These are phyloP conservation scores for Cladosporium velox DNA, from an alignment of 2,329 filamentous ascomycete genomes.

Conservation along the genomic window DNA sequence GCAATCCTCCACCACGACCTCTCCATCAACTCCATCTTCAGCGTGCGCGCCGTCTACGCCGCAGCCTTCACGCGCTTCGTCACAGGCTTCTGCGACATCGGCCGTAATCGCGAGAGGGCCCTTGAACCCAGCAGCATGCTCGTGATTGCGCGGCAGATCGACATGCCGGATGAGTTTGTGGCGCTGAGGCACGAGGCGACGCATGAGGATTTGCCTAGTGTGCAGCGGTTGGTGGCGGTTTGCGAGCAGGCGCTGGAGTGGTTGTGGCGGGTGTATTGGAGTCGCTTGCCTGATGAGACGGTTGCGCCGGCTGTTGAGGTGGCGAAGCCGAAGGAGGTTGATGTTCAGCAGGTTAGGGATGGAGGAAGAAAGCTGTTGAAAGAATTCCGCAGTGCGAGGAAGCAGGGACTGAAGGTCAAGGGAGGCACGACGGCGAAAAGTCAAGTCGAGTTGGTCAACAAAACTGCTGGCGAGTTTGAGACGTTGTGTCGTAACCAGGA, in stretches of 20 bases:
- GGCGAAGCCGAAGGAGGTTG: constrained; percentile 27
- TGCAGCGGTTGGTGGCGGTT: constrained; percentile 70
- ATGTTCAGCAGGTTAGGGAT: constrained; percentile 39
- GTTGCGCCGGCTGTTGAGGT: constrained; percentile 22
- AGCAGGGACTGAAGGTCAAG: constrained; percentile 39
- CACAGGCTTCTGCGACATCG: constrained; percentile 74
- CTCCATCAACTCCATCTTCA: constrained; percentile 54
- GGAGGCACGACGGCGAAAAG: constrained; percentile 31
- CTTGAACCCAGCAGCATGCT: constrained; percentile 69
- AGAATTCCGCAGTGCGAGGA: constrained; percentile 29
- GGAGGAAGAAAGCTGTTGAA: constrained; percentile 30
- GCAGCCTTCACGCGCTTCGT: constrained; percentile 72
- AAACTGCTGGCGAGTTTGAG: constrained; percentile 20
- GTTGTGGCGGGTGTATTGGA: constrained; percentile 92
- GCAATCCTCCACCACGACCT: constrained; percentile 66
- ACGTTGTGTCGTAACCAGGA: constrained; percentile 16
- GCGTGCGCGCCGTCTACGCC: constrained; percentile 69
- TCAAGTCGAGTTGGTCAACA: constrained; percentile 33
- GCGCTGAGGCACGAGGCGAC: constrained; percentile 88
- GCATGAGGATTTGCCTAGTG: constrained; percentile 79
- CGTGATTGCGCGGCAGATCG: constrained; percentile 66
- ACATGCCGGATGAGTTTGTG: constrained; percentile 76
- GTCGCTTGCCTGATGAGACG: constrained; percentile 44
- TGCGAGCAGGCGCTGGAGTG: constrained; percentile 72
- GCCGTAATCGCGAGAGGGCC: constrained; percentile 62